Conservation (phyloP, 345 rosid genomes). For the Cardamine chenopodiifolia region DNA sequence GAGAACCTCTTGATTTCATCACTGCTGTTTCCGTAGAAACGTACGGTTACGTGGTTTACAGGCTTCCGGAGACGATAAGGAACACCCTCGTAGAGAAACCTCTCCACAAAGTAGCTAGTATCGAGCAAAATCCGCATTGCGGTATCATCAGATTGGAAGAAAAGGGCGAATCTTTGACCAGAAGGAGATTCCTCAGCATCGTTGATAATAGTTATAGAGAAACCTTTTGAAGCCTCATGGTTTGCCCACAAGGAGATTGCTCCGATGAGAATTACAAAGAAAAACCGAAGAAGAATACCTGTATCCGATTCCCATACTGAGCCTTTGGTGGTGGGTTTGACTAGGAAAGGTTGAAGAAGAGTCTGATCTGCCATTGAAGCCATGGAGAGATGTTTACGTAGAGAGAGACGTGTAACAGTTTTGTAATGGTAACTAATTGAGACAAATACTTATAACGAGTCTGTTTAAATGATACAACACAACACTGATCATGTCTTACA, state of each 20-base stretch:
- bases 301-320: neutral
- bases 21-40: constrained; percentile 18
- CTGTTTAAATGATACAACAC: constrained; percentile 22
- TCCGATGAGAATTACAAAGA: constrained; percentile 45
- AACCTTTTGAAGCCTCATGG: constrained; percentile 58
- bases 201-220: constrained; percentile 49
- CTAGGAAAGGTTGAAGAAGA: constrained; percentile 45
- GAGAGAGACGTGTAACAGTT: constrained; percentile 28
- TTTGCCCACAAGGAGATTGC: constrained; percentile 63
- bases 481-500: constrained; percentile 51
- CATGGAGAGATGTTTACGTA: constrained; percentile 27
- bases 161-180: constrained; percentile 49
- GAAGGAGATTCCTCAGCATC: constrained; percentile 45
- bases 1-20: neutral
- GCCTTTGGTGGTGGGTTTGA: constrained; percentile 10
- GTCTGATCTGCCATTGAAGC: constrained; percentile 43
- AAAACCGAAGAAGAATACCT: constrained; percentile 44
- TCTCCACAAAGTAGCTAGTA: constrained; percentile 48
- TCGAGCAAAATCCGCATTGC: constrained; percentile 51
- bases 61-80: constrained; percentile 39
- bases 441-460: constrained; percentile 33
- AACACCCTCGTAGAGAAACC: constrained; percentile 49
- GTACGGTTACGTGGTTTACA: constrained; percentile 46
- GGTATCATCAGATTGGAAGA: constrained; percentile 59
- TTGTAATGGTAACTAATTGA: constrained; percentile 23